phyloP scores from a whole-genome alignment of 805 yeast genomes.

The Barnettozyma sucrosica region DNA sequence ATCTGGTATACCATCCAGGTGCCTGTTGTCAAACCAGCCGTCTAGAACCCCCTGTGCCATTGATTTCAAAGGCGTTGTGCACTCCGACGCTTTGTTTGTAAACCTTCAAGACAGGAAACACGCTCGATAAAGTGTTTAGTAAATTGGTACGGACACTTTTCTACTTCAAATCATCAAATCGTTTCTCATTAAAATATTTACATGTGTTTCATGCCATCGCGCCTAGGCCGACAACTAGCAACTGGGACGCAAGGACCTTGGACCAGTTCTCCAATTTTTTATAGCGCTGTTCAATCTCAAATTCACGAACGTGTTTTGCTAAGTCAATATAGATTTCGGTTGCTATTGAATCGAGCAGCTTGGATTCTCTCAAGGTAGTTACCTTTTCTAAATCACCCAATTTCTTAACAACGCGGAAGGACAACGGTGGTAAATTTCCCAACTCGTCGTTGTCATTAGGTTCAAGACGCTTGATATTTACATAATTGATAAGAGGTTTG shows the following conservation, averaged over 20 bases:
- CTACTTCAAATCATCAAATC: neutral
- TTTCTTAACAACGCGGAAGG: slow-evolving; percentile 42
- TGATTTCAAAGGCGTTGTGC: neutral
- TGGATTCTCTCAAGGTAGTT: slow-evolving; percentile 35
- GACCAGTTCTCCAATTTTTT: slow-evolving; percentile 52
- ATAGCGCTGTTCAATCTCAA: slow-evolving; percentile 39
- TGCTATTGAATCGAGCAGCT: slow-evolving; percentile 44
- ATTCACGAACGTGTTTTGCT: slow-evolving; percentile 46
- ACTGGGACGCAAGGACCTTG: slow-evolving; percentile 52
- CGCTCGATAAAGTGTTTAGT: neutral
- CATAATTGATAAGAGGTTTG: slow-evolving; percentile 53
- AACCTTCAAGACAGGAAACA: slow-evolving; percentile 1
- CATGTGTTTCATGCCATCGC: slow-evolving; percentile 37
- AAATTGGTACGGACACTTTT: neutral
- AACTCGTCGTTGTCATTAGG: slow-evolving; percentile 14
- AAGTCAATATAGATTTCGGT: slow-evolving; percentile 56
- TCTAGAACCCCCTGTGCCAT: slow-evolving; percentile 8
- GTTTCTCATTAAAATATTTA: slow-evolving; percentile 2
- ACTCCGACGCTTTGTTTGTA: neutral
- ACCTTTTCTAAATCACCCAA: slow-evolving; percentile 37
- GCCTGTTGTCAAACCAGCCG: neutral
- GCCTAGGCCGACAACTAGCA: slow-evolving; percentile 52
- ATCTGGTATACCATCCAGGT: neutral
- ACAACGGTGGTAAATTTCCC: slow-evolving; percentile 26
- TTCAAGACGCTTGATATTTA: slow-evolving; percentile 40